Base-by-base conservation (phyloP, 2,329 filamentous ascomycete genomes). In the Fusarium sp. region DNA sequence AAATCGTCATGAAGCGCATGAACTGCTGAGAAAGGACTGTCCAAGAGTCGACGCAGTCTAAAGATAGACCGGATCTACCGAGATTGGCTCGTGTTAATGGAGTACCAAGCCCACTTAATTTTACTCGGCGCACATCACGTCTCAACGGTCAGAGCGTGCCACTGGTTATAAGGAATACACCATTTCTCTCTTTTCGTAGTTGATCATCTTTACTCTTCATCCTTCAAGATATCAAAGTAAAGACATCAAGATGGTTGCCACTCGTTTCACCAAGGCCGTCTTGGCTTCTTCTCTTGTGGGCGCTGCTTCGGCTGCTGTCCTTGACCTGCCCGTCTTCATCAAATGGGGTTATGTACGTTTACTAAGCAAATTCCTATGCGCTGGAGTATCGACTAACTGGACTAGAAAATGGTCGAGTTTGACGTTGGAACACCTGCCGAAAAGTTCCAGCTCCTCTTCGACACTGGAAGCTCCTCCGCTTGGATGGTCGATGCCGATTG, bases 401-500 rank as follows among this genome's bases (percentile, higher is more conserved):
- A 2, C 6, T 24, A 71, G 68, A 37, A 54, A 47, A 34, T 71
- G 59, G 64, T 71, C 0, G 9, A 71, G 7, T 20, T 71, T 1
- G 32, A 30, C 4, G 53, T 66, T 5, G 79, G 79, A 41, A 78
- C 76, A 6, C 80, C 79, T 0, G 40, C 68, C 12, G 67, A 75
- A 48, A 65, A 57, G 1, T 74, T 76, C 58, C 65, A 69, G 2
- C 72, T 81, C 7, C 60, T 73, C 13, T 80, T 80, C 59, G 79
- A 81, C 63, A 81, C 78, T 0, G 79, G 80, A 24, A 80, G 77
- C 55, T 57, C 79, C 3, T 77, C 79, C 1, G 56, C 79, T 1
- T 81, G 80, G 79, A 72, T 79, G 7, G 59, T 78, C 37, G 76
- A 78, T 30, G 49, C 24, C 20, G 57, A 53, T 14, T 80, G 75